Conservation (phyloP, 1,139 yeast genomes). For the Magnusiomyces ingens region DNA sequence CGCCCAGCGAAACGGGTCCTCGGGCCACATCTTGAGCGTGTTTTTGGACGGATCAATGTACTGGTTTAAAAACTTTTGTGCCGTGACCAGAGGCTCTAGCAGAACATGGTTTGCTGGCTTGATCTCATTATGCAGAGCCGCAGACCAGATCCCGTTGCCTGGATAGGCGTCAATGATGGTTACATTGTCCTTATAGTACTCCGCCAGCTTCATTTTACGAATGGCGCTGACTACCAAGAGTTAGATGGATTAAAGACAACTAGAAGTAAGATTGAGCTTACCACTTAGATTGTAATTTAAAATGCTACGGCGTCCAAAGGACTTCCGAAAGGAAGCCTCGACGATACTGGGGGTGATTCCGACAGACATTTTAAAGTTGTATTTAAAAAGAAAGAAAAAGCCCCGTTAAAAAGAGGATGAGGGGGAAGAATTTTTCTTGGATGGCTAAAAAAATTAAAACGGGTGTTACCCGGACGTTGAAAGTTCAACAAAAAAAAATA, state of each 20-base stretch:
- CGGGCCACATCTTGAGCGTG: constrained; percentile 15
- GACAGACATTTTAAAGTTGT: constrained; percentile 5
- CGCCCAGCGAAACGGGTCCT: constrained; percentile 62
- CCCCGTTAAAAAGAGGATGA: background rate
- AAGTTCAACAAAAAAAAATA: background rate
- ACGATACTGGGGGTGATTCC: constrained; percentile 6
- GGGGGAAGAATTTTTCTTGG: background rate
- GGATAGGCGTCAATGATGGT: constrained; percentile 65
- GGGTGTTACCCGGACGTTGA: background rate
- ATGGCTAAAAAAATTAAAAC: background rate
- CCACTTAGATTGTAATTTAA: constrained; percentile 20
- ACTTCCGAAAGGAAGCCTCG: constrained; percentile 16
- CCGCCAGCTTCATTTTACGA: constrained; percentile 14
- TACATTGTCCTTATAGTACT: constrained; percentile 38
- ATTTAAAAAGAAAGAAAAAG: background rate
- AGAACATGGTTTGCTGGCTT: constrained; percentile 56
- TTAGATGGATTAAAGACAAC: background rate
- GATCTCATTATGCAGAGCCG: constrained; percentile 48
- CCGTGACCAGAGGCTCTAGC: constrained; percentile 46
- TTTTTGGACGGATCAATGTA: constrained; percentile 17
- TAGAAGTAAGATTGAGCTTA: constrained; percentile 5
- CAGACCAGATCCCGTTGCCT: constrained; percentile 40
- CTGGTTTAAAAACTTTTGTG: constrained; percentile 23
- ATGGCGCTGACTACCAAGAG: constrained; percentile 14
- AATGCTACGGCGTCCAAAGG: constrained; percentile 23